Base-by-base conservation (phyloP, 345 rosid species). In the Mallotus nudiflorus region DNA sequence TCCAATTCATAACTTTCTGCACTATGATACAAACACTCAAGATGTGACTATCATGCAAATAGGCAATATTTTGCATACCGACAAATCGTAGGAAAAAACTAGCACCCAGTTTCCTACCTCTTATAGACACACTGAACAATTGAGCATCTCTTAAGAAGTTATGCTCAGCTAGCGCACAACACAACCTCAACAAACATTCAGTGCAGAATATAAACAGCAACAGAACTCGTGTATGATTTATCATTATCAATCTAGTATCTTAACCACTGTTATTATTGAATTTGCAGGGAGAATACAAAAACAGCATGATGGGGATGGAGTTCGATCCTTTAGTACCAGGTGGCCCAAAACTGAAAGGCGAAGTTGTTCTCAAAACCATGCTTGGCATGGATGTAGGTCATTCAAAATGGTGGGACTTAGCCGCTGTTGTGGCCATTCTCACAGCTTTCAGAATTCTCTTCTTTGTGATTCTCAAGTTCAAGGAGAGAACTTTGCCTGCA, bases 341-440 rank as follows among this genome's bases (percentile, higher is more conserved):
- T 3, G 85, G 57, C 14, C 87, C 87, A 3, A 94, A 82, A 65
- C 73, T 90, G 80, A 82, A 80, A 65, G 93, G 98, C 1, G 86
- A 90, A 48, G 80, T 66, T 45, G 76, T 91, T 51, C 82, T 91
- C 71, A 76, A 31, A 57, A 76, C 54, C 19, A 67, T 84, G 20
- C 85, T 94, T 52, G 88, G 90, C 25, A 82, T 90, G 0, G 22
- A 70, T 14, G 62, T 85, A 9, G 60, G 81, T 12, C 79, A 82
- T 62, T 90, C 96, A 6, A 94, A 94, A 69, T 91, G 98, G 98
- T 91, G 88, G 93, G 98, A 94, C 79, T 78, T 91, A 37, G 80
- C 87, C 0, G 88, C 88, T 14, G 57, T 91, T 16, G 77, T 64
- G 12, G 55, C 39, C 48, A 85, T 91, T 72, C 87, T 94, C 25